Percentiles rank a stretch among this genome's conserved stretches.
Conservation (phyloP, 2,329 filamentous ascomycete species). For the Rhynchosporium graminicola region DNA sequence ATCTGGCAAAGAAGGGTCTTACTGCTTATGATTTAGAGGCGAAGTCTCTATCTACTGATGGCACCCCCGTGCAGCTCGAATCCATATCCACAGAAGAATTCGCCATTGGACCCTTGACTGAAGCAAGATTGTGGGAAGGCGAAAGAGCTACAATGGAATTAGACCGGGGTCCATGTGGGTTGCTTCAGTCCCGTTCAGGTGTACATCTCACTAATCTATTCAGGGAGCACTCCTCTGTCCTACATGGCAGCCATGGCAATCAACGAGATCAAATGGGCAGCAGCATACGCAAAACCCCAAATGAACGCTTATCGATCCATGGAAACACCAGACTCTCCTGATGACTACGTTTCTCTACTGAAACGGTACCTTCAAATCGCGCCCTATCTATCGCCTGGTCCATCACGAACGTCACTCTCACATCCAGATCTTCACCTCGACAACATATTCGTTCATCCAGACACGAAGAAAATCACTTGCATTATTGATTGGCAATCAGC, state of each 20-base stretch:
- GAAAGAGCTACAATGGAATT: slow-evolving; percentile 28
- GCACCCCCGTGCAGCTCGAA: slow-evolving; percentile 6
- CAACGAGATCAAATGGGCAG: slow-evolving; percentile 28
- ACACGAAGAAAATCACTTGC: slow-evolving; percentile 42
- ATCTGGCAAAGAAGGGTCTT: slow-evolving; percentile 25
- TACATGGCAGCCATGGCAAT: slow-evolving; percentile 26
- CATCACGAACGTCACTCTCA: slow-evolving; percentile 34
- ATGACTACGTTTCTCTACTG: slow-evolving; percentile 28
- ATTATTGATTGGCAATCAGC: slow-evolving; percentile 47
- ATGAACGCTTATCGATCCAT: slow-evolving; percentile 19
- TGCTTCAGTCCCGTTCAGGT: slow-evolving; percentile 12
- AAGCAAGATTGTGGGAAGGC: slow-evolving; percentile 27
- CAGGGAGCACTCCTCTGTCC: slow-evolving; percentile 22
- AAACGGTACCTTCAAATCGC: slow-evolving; percentile 23
- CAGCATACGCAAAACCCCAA: slow-evolving; percentile 20
- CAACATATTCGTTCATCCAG: slow-evolving; percentile 35
- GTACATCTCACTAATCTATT: slow-evolving; percentile 20
- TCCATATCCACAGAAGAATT: slow-evolving; percentile 14
- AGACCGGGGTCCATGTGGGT: slow-evolving; percentile 30
- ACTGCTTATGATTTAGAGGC: slow-evolving; percentile 23
- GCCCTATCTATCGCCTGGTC: slow-evolving; percentile 20
- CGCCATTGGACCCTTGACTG: slow-evolving; percentile 26
- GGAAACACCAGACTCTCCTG: slow-evolving; percentile 23
- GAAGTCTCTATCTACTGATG: slow-evolving; percentile 11
- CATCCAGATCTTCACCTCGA: slow-evolving; percentile 46